Evolutionary conservation across 2,329 filamentous ascomycete species (phyloP), one percentile per base, ranked within the genome.

Genomic region (Onygenales sp.): DNA sequence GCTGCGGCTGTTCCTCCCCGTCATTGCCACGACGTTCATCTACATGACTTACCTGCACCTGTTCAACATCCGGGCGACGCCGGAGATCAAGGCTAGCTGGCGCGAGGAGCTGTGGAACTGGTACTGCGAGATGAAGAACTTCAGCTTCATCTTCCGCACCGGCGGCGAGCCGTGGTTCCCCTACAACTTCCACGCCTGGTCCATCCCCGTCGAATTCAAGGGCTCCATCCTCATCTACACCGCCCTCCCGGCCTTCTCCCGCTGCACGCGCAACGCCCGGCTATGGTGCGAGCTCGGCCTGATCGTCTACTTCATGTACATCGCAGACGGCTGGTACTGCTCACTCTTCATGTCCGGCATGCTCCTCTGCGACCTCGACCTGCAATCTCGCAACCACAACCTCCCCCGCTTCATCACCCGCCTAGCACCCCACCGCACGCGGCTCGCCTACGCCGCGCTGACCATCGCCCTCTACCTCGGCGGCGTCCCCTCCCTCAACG

Each of bases 221-320:
- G 84, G 84, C 9, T 87, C 84, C 1, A 74, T 87, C 51, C 70
- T 83, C 57, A 69, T 85, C 51, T 87, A 84, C 64, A 81, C 78
- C 0, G 65, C 77, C 0, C 65, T 80, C 5, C 63, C 82, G 17
- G 79, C 83, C 0, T 72, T 87, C 9, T 78, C 82, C 0, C 72
- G 78, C 51, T 78, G 76, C 54, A 77, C 77, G 0, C 71, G 69
- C 27, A 78, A 75, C 52, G 76, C 78, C 3, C 77, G 84, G 11
- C 72, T 86, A 0, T 72, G 72, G 64, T 78, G 78, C 61, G 69
- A 81, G 59, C 46, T 73, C 1, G 75, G 63, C 1, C 69, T 88
- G 9, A 75, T 81, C 17, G 72, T 74, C 57, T 88, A 87, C 67
- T 86, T 85, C 62, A 72, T 87, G 63, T 86, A 85, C 64, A 76